Conservation (phyloP, 257 asterid species). For the Scutellaria minor region DNA sequence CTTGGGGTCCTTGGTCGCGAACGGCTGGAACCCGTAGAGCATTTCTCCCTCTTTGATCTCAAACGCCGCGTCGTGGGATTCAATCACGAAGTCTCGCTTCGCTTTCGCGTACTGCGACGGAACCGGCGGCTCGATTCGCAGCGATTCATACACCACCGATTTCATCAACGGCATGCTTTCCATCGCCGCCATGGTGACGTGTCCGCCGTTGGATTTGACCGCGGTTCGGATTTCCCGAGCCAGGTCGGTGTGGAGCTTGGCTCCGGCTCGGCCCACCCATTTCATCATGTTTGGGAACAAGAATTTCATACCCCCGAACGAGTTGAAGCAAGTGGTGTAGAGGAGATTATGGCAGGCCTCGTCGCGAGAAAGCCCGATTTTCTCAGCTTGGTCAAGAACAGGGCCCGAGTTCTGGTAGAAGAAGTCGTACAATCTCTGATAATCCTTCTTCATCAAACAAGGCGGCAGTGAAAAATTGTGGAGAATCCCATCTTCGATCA, state of each 20-base stretch:
- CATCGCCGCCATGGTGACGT: constrained; percentile 61
- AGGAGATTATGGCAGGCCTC: constrained; percentile 84
- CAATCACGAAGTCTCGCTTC: constrained; percentile 56
- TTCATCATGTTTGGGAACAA: constrained; percentile 77
- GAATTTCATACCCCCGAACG: constrained; percentile 83
- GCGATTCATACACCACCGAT: constrained; percentile 73
- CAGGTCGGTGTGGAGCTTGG: constrained; percentile 54
- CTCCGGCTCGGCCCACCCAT: constrained; percentile 79
- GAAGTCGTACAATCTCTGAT: constrained; percentile 65
- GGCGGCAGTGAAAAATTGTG: constrained; percentile 74
- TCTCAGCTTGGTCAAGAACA: constrained; percentile 72
- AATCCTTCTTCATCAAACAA: constrained; percentile 58
- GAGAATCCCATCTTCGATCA: constrained; percentile 58
- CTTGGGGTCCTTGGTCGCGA: constrained; percentile 80
- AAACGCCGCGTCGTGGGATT: constrained; percentile 82
- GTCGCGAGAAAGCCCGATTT: constrained; percentile 56
- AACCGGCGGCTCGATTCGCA: constrained; percentile 85
- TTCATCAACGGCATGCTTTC: constrained; percentile 80
- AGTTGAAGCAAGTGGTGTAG: constrained; percentile 79
- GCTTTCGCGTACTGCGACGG: constrained; percentile 77
- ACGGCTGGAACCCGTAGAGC: constrained; percentile 80
- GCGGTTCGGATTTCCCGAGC: constrained; percentile 75
- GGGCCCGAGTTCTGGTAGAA: constrained; percentile 53
- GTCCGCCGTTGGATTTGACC: constrained; percentile 52
- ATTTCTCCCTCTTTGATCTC: constrained; percentile 71